phyloP scores from a whole-genome alignment of 192 early-diverging fungal genomes.

The Thamnidium elegans region DNA sequence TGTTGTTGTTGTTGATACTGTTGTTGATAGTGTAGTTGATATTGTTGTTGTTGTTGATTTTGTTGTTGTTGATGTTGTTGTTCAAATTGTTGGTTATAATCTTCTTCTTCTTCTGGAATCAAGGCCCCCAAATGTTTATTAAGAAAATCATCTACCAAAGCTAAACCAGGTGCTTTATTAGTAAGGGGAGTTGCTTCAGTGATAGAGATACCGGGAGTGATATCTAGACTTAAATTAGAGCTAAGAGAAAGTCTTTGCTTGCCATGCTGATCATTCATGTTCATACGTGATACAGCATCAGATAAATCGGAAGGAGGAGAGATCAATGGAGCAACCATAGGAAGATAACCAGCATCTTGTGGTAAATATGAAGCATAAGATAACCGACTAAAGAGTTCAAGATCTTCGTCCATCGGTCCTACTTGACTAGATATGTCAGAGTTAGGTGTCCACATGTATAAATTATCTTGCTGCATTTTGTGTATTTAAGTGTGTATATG shows the following conservation, averaged over 20 bases:
- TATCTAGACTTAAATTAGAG: constrained; percentile 10
- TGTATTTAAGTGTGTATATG: background rate
- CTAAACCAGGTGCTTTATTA: background rate
- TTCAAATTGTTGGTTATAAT: background rate
- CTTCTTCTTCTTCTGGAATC: background rate
- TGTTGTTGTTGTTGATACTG: background rate
- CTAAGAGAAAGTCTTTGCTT: constrained; percentile 6
- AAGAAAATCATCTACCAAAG: constrained; percentile 14
- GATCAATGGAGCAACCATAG: background rate
- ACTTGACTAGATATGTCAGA: background rate
- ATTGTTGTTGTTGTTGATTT: constrained; percentile 8
- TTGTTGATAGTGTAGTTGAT: background rate
- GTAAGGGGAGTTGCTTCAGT: constrained; percentile 14
- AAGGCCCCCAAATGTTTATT: background rate
- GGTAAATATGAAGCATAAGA: background rate
- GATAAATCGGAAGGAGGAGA: constrained; percentile 1
- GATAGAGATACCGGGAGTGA: constrained; percentile 14
- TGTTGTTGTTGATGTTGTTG: background rate
- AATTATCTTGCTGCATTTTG: background rate
- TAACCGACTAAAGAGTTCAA: constrained; percentile 2
- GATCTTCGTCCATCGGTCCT: background rate
- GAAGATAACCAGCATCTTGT: background rate
- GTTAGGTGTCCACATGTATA: background rate
- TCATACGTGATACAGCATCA: constrained; percentile 5
- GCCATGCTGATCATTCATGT: background rate